Percentiles rank a stretch among this genome's conserved stretches.
These are phyloP conservation scores for Houttuynia cordata DNA, from an alignment of 164 flowering plant genomes.

Conservation along the genomic window DNA sequence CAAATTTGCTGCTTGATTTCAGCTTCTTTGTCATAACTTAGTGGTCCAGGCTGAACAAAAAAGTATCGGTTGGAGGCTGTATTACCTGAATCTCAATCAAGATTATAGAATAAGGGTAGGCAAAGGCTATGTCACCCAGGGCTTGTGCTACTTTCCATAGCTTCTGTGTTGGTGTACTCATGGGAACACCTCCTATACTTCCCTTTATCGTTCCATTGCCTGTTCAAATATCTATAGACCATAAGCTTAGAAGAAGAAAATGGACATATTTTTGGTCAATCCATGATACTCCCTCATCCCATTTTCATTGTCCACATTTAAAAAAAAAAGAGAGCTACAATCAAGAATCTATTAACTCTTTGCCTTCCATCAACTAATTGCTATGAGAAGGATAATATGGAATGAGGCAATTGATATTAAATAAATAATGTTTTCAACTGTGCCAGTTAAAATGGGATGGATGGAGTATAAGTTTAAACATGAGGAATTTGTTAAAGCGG, in stretches of 20 bases:
- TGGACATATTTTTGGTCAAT: not conserved
- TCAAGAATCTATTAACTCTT: too few species aligned
- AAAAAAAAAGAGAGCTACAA: too few species aligned
- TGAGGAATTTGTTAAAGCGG: too few species aligned
- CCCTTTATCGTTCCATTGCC: conserved; percentile 53
- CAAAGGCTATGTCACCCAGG: conserved; percentile 77
- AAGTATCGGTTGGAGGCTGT: not conserved
- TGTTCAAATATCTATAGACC: conserved; percentile 8
- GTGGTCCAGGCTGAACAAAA: not conserved
- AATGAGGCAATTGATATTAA: too few species aligned
- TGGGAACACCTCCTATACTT: conserved; percentile 37
- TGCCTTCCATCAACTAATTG: too few species aligned
- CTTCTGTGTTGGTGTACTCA: conserved; percentile 25
- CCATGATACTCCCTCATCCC: too few species aligned
- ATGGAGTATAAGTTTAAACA: too few species aligned
- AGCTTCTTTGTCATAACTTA: conserved; percentile 2
- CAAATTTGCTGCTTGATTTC: not conserved
- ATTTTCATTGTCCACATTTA: too few species aligned
- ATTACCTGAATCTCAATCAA: conserved; percentile 69
- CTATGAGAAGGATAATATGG: too few species aligned
- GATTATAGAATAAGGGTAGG: conserved; percentile 57
- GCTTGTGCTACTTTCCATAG: conserved; percentile 51
- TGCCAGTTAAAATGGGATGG: too few species aligned
- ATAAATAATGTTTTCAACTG: too few species aligned
- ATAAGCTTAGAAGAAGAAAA: too few species aligned